Conservation (phyloP, 2,329 filamentous ascomycete genomes). For the Ophiostoma montium region DNA sequence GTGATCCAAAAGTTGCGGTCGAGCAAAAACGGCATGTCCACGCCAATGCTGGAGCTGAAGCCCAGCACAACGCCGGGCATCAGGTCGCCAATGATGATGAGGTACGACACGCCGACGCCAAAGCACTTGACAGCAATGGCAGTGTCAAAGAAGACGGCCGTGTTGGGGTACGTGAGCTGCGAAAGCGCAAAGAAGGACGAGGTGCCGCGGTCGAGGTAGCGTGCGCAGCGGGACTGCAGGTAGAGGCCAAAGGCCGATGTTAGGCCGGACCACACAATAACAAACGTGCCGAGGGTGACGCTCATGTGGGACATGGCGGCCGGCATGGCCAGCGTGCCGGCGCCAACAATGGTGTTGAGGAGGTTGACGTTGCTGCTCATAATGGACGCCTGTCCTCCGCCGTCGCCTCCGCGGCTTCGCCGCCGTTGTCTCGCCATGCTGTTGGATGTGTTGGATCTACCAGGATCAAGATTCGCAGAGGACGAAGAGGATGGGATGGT, state of each 20-base stretch:
- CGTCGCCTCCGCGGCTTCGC: constrained; percentile 49
- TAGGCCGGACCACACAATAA: constrained; percentile 83
- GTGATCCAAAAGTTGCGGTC: constrained; percentile 97
- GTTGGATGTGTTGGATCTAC: constrained; percentile 22
- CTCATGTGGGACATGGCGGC: constrained; percentile 92
- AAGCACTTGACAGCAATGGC: constrained; percentile 98
- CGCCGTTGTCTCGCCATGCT: constrained; percentile 40
- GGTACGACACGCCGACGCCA: constrained; percentile 89
- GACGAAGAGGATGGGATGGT: constrained; percentile 30
- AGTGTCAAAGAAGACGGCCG: constrained; percentile 85
- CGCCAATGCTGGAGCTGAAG: constrained; percentile 44
- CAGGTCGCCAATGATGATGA: constrained; percentile 96
- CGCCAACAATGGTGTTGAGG: constrained; percentile 92
- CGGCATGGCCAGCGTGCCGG: constrained; percentile 91
- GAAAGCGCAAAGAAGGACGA: constrained; percentile 94
- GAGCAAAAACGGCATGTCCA: constrained; percentile 57
- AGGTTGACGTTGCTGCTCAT: constrained; percentile 87
- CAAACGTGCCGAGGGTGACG: constrained; percentile 65
- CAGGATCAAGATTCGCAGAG: constrained; percentile 24
- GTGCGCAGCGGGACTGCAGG: constrained; percentile 81
- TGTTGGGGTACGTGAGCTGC: constrained; percentile 92
- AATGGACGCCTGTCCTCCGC: constrained; percentile 77
- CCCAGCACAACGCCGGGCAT: constrained; percentile 90
- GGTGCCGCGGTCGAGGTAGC: constrained; percentile 78
- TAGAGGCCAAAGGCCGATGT: constrained; percentile 89